Percentiles rank a stretch among this genome's conserved stretches.
Evolutionary conservation across 345 rosid species (phyloP).

Genomic region (Salix suchowensis): DNA sequence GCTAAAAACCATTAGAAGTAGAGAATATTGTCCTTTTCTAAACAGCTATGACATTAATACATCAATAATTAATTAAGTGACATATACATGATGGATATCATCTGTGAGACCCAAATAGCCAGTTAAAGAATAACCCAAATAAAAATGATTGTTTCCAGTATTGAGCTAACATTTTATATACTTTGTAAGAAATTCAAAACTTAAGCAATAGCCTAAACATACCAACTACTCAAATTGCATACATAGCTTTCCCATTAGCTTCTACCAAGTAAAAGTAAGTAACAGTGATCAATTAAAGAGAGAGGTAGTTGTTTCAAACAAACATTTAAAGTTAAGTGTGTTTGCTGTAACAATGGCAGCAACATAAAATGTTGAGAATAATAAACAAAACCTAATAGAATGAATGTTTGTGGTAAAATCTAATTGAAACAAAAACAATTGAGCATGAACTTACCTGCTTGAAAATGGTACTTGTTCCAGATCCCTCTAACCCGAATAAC

Average conservation of each 20-base stretch:
- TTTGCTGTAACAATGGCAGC: background rate
- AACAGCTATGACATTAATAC: background rate
- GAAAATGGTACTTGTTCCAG: constrained; percentile 61
- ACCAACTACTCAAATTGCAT: background rate
- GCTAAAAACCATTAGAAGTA: background rate
- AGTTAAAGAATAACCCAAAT: background rate
- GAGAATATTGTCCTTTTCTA: background rate
- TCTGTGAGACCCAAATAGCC: background rate
- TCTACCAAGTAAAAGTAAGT: background rate
- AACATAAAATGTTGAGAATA: background rate
- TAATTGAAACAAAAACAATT: background rate
- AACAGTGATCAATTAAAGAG: background rate
- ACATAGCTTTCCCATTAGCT: background rate
- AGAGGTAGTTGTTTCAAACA: background rate
- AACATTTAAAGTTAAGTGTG: background rate
- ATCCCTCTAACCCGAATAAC: constrained; percentile 50
- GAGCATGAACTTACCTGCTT: constrained; percentile 42
- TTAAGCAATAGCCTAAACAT: background rate
- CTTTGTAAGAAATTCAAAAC: background rate
- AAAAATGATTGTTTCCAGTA: background rate
- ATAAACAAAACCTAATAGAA: background rate
- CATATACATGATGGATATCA: background rate
- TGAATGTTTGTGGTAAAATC: background rate
- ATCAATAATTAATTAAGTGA: background rate
- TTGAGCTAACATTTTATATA: background rate